Evolutionary conservation across 2,329 filamentous ascomycete genomes (phyloP), one percentile per base, ranked within the genome.

Genomic region (Neocucurbitaria cava): DNA sequence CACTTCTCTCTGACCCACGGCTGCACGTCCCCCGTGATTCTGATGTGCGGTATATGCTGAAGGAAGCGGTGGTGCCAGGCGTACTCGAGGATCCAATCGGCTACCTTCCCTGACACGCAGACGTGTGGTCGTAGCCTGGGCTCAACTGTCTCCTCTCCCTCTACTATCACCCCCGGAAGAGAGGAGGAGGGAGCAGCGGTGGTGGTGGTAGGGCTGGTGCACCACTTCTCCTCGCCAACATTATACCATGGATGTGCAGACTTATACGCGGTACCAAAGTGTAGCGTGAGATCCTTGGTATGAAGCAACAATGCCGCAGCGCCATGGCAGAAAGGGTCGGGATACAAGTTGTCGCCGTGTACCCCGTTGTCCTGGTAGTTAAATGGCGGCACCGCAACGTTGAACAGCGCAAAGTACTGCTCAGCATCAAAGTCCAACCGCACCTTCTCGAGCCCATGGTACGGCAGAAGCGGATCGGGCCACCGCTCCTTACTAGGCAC

Each of bases 1-100:
- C 61, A 68, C 36, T 68, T 68, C 28, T 53, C 42, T 9, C 13
- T 41, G 1, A 66, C 64, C 64, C 61, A 68, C 0, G 1, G 20
- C 21, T 68, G 62, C 1, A 68, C 31, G 15, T 48, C 55, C 1
- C 61, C 62, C 2, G 49, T 33, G 1, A 68, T 21, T 5, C 26
- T 35, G n/a, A 62, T 41, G 11, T 23, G 17, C 2, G 31, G 20
- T 3, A 61, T 43, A 31, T 56, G 44, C 24, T 59, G 49, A 3
- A 65, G 18, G 35, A 50, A 52, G 2, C 21, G 24, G 17, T 49
- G 17, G 3, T 40, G 23, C 58, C 58, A 63, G 0, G 53, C 60
- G 30, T 51, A 61, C 10, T 53, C 50, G 8, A 63, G 33, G 1
- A 63, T 60, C 58, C 56, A 60, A 26, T 65, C 60, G 6, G 63